Base-by-base conservation (phyloP, 1,139 yeast genomes). In the Hemisphaericaspora subhashii region DNA sequence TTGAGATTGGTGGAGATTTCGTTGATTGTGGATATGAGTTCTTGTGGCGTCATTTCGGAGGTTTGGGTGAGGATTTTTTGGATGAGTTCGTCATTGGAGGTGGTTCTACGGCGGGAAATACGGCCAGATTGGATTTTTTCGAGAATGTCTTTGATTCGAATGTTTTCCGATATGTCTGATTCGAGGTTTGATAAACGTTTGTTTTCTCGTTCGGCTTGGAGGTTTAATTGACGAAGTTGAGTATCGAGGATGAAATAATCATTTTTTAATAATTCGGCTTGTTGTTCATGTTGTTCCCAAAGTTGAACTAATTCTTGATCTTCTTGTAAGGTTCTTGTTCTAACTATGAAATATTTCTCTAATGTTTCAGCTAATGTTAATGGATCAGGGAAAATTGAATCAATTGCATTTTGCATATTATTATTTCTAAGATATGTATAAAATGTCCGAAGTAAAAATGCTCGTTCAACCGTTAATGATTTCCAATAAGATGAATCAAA, bases 361-460 rank as follows among this genome's bases (percentile, higher is more conserved):
- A 81, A 66, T 10, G 75, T 71, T 41, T 69, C 72, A 1, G 96
- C 86, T 42, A 89, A 69, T 38, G 74, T 81, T 4, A 90, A 73
- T 10, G 95, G 77, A 48, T 88, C 98, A 0, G 97, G 96, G 58
- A 83, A 83, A 46, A 78, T 79, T 15, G 72, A 68, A 35, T 90
- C 97, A 16, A 87, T 69, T 16, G 77, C 61, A n/a, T 81, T 83
- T 31, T 62, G 62, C 39, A 78, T 59, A 18, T 72, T 66, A 43
- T 78, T 68, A 12, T 74, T 75, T 36, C 65, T 65, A 55, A 95
- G 86, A 54, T 78, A 81, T 32, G 77, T 75, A 53, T 78, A 84
- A 50, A 81, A 83, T 5, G 82, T 73, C 39, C 92, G 72, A 20
- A 87, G 74, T 36, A 90, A 66, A 48, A 90, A 83, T 0, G 89